These are phyloP conservation scores for Laguncularia racemosa DNA, from an alignment of 345 rosid species.

Conservation along the genomic window DNA sequence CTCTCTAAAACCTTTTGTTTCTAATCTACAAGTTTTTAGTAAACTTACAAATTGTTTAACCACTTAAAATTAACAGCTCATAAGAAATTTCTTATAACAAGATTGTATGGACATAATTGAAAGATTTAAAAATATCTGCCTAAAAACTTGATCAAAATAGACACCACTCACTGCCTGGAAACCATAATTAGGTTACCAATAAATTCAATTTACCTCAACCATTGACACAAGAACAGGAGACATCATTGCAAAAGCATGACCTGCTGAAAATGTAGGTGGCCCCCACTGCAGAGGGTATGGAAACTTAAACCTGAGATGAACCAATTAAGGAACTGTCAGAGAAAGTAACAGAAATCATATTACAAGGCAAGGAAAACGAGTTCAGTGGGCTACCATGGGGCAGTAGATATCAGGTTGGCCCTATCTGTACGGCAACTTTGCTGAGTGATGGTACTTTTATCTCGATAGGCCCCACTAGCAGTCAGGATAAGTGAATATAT, in stretches of 20 bases:
- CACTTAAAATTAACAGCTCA: too few species aligned
- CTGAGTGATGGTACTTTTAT: conserved; percentile 47
- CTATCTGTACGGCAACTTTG: conserved; percentile 77
- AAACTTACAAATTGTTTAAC: too few species aligned
- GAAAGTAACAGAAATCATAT: too few species aligned
- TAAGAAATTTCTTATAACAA: too few species aligned
- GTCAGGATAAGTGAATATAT: conserved; percentile 80
- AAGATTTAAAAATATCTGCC: too few species aligned
- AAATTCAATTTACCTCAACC: conserved; percentile 58
- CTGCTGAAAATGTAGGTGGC: conserved; percentile 91
- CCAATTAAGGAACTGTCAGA: conserved; percentile 3
- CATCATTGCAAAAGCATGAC: conserved; percentile 95
- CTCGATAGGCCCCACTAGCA: conserved; percentile 81
- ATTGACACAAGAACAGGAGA: conserved; percentile 87
- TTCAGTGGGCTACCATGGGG: conserved; percentile 66
- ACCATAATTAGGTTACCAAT: too few species aligned
- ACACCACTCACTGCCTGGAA: too few species aligned
- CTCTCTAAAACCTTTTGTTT: too few species aligned
- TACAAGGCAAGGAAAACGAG: conserved; percentile 2
- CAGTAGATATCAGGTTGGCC: conserved; percentile 73
- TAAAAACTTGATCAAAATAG: too few species aligned
- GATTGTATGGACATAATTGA: too few species aligned
- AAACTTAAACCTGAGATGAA: conserved; percentile 62
- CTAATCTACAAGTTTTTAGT: too few species aligned
- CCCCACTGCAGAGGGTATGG: conserved; percentile 99